Conservation (phyloP, 768 basidiomycete species). For the Boletus coccyginus region DNA sequence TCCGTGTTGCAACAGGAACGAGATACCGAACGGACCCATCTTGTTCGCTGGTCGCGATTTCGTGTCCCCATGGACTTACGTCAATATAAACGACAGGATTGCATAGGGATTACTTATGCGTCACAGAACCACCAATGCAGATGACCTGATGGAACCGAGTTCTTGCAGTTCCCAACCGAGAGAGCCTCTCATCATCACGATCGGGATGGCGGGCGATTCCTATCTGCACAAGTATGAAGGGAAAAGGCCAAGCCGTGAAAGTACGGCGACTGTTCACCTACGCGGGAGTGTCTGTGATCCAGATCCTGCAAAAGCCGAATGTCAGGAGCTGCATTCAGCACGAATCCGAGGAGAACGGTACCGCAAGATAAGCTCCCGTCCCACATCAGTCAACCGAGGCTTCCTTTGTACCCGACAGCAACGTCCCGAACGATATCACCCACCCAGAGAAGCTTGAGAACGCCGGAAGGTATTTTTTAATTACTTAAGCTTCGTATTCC, state of each 20-base stretch:
- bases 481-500: constrained; percentile 72
- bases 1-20: constrained; percentile 43
- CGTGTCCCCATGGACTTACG: constrained; percentile 73
- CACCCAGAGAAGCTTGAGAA: constrained; percentile 57
- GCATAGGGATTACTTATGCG: constrained; percentile 39
- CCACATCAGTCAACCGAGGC: constrained; percentile 81
- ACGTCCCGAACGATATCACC: constrained; percentile 88
- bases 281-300: constrained; percentile 74
- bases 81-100: constrained; percentile 74
- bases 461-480: constrained; percentile 44
- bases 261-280: constrained; percentile 78
- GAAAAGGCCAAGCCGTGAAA: constrained; percentile 78
- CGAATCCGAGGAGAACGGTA: constrained; percentile 38
- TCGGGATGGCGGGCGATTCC: too few relatives aligned
- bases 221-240: constrained; percentile 62
- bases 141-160: constrained; percentile 66
- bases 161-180: too few relatives aligned
- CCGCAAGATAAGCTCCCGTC: constrained; percentile 84
- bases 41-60: constrained; percentile 58
- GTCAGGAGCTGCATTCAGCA: background rate
- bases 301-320: constrained; percentile 55
- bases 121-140: constrained; percentile 41
- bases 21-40: constrained; percentile 44
- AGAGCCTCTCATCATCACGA: too few relatives aligned
- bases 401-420: constrained; percentile 83